Evolutionary conservation across 2,329 filamentous ascomycete species (phyloP).

Genomic region (Talaromyces albobiverticillius): DNA sequence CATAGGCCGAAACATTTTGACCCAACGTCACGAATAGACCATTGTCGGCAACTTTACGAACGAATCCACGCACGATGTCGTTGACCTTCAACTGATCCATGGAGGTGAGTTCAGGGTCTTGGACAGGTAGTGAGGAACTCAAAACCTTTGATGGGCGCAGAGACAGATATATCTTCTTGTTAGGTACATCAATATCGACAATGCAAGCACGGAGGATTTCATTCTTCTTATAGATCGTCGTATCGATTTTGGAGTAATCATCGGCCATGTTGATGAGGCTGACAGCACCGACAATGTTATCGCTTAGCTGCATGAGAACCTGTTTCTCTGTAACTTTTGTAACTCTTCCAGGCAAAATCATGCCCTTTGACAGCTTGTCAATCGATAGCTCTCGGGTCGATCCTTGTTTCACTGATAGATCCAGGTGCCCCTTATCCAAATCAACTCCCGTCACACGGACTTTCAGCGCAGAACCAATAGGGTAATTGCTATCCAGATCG

Average conservation of each 20-base stretch:
- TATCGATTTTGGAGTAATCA: slow-evolving; percentile 77
- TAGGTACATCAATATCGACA: slow-evolving; percentile 72
- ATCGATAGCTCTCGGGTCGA: slow-evolving; percentile 60
- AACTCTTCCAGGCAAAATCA: slow-evolving; percentile 77
- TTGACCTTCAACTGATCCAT: slow-evolving; percentile 70
- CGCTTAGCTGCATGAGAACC: slow-evolving; percentile 80
- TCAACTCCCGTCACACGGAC: slow-evolving; percentile 77
- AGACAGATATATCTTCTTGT: slow-evolving; percentile 81
- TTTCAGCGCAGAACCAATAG: slow-evolving; percentile 81
- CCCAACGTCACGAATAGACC: slow-evolving; percentile 85
- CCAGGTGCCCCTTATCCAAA: slow-evolving; percentile 68
- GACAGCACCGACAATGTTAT: slow-evolving; percentile 74
- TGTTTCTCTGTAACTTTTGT: slow-evolving; percentile 83
- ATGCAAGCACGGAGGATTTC: slow-evolving; percentile 87
- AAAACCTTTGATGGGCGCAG: slow-evolving; percentile 83
- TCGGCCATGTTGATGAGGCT: slow-evolving; percentile 81
- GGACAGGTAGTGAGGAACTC: slow-evolving; percentile 76
- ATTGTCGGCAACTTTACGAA: slow-evolving; percentile 85
- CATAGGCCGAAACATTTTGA: slow-evolving; percentile 74
- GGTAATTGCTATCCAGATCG: slow-evolving; percentile 76
- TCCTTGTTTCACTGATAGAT: slow-evolving; percentile 74
- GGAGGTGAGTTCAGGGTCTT: slow-evolving; percentile 74
- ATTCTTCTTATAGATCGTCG: slow-evolving; percentile 73
- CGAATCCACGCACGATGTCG: slow-evolving; percentile 82
- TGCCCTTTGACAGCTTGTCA: slow-evolving; percentile 70